Evolutionary conservation across 2,329 filamentous ascomycete species (phyloP), one percentile per base, ranked within the genome.

Genomic region (Fusarium sp.): DNA sequence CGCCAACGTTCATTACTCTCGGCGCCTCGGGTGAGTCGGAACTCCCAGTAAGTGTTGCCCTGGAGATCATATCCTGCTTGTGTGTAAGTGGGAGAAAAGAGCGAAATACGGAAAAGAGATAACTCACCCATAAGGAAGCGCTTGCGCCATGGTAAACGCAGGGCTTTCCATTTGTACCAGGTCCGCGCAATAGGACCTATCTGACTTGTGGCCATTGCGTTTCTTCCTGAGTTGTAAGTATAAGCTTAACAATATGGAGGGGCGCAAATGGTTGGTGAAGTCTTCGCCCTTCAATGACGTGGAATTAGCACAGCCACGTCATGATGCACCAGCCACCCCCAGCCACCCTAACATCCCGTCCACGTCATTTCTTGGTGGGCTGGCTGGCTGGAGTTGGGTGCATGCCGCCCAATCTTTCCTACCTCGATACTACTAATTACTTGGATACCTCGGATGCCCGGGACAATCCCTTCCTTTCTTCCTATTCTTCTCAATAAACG

Each of bases 11-110:
- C 78, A 36, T 78, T 66, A 58, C 66, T 66, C 28, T 68, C 71
- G 58, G 77, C 73, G 63, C 79, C 79, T 56, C 83, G 82, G 8
- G 79, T 72, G 69, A 90, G 85, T 61, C 84, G 84, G 79, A 91
- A 91, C 73, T 91, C 88, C 89, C 90, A 92, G 81, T 87, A 92
- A 6, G 89, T 91, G 80, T 91, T 91, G 57, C 89, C 88, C 24
- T 87, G 75, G 60, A 91, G 87, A 75, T 92, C 90, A 72, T 86
- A 83, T 69, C 90, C 89, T 91, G 64, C 26, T 14, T 22, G 46
- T 48, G 57, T 74, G 72, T 73, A 68, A 74, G 72, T 71, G 22
- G 45, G 28, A 58, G 43, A 49, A 48, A 48, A 40, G 42, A 53
- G 53, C 34, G 22, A 42, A 28, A 28, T 45, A 45, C 28, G 45